Evolutionary conservation across 495 filamentous ascomycete genomes (phyloP).

Genomic region (Aspergillus baeticus): DNA sequence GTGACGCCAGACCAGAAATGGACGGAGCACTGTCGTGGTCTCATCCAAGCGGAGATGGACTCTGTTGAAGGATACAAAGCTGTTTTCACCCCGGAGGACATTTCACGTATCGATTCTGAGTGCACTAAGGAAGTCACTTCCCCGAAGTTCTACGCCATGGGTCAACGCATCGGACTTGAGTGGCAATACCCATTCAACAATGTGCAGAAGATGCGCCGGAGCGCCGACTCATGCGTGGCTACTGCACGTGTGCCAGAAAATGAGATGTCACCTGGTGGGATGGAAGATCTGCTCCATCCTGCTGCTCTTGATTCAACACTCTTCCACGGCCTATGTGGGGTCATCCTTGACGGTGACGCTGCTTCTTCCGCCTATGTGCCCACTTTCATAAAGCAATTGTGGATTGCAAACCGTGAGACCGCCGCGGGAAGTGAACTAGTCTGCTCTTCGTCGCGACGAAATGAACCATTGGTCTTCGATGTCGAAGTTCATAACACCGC

Average conservation of each 20-base stretch:
- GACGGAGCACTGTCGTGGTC: conserved; percentile 13
- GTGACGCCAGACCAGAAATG: conserved; percentile 11
- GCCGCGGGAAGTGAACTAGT: not conserved
- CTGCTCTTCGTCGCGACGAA: not conserved
- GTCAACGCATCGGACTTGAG: conserved; percentile 4
- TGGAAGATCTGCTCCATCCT: conserved; percentile 11
- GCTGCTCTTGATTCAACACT: conserved; percentile 6
- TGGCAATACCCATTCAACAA: conserved; percentile 14
- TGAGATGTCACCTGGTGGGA: not conserved
- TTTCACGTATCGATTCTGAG: conserved; percentile 1
- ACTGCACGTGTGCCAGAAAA: conserved; percentile 8
- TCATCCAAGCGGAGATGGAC: conserved; percentile 9
- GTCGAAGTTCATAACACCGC: not conserved
- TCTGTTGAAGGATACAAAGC: conserved; percentile 2
- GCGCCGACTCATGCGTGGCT: conserved; percentile 1
- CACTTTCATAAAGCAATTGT: conserved; percentile 11
- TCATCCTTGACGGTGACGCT: conserved; percentile 1
- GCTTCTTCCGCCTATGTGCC: conserved; percentile 7
- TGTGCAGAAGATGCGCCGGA: conserved; percentile 4
- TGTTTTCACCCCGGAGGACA: not conserved
- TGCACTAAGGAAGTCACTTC: not conserved
- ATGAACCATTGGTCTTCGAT: conserved; percentile 10
- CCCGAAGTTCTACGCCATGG: conserved; percentile 13
- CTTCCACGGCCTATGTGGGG: conserved; percentile 7
- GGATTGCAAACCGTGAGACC: conserved; percentile 4